Base-by-base conservation (phyloP, 2,329 filamentous ascomycete species). In the Dothideomycetes sp. region DNA sequence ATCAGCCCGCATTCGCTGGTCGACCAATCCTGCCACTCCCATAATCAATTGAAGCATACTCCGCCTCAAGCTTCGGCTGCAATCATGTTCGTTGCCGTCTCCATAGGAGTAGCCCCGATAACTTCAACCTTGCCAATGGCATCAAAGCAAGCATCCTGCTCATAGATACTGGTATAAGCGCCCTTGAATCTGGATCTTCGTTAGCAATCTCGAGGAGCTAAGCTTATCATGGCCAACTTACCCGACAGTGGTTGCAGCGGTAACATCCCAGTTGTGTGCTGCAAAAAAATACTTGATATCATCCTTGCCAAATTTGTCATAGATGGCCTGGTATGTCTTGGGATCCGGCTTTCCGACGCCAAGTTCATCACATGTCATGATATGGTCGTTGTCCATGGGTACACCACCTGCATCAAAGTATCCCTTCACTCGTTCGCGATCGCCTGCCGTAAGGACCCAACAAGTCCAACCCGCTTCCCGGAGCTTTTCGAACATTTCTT, bases 241-340 rank as follows among this genome's bases (percentile, higher is more conserved):
- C 47, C 70, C 70, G n/a, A 62, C 63, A 41, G 60, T 62, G 32
- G 60, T 62, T 7, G 73, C 73, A 3, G 71, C 69, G 10, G 64
- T 63, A 1, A 73, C 71, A 58, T 78, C 73, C 74, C 73, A 76
- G 63, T 71, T 70, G 55, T 77, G 73, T 13, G 74, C 73, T 1
- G 70, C 73, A 52, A 75, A 76, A 71, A 71, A 76, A 30, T 63
- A 63, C 45, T 55, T 45, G 32, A 66, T 50, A 5, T 48, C 57
- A 0, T 42, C 30, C 11, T 38, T 16, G 13, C 16, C 61, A 40
- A 74, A 64, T 38, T 52, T 55, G 13, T 62, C 59, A 22, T 69
- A 52, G 4, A 70, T 53, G 1, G 62, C 58, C 45, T 55, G 49
- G 48, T 76, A 76, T 0, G 68, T 64, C 18, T 51, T 61, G 3